Percentiles rank a stretch among this genome's conserved stretches.
These are phyloP conservation scores for Microbotryum scabiosae DNA, from an alignment of 1,284 basidiomycete species.

Conservation along the genomic window DNA sequence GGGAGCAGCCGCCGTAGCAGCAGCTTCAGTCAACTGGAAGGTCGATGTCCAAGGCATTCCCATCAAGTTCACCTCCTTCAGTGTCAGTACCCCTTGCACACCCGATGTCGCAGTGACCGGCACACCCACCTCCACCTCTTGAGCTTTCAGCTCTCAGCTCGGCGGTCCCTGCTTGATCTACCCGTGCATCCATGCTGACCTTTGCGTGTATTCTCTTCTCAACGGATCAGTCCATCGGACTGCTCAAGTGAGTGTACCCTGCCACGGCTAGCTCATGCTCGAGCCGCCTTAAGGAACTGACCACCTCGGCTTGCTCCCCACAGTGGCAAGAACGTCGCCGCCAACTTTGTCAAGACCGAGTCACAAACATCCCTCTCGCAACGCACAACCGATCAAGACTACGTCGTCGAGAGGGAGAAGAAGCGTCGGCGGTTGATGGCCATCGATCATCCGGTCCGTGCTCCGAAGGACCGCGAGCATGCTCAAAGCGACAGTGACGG, in stretches of 20 bases:
- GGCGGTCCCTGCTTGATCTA: too few relatives aligned
- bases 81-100: background rate
- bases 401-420: constrained; percentile 12
- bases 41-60: background rate
- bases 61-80: constrained; percentile 14
- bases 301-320: background rate
- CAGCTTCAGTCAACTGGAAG: too few relatives aligned
- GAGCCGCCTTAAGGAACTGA: background rate
- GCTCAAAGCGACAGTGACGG: background rate
- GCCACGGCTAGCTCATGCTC: background rate
- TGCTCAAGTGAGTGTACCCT: constrained; percentile 16
- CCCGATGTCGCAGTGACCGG: too few relatives aligned
- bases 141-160: background rate
- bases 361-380: constrained; percentile 18
- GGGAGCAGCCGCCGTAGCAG: too few relatives aligned
- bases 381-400: constrained; percentile 9
- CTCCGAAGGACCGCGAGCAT: background rate
- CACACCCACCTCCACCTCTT: background rate
- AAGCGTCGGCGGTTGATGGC: constrained; percentile 24
- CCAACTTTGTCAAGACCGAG: constrained; percentile 20
- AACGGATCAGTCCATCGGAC: constrained; percentile 17
- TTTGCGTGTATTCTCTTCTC: background rate
- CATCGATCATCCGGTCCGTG: constrained; percentile 4
- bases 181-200: constrained; percentile 1
- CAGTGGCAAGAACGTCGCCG: constrained; percentile 29